A percentile compares a stretch with the other conserved stretches of the same genome.
Evolutionary conservation across 75 land plant genomes (phyloP).

Genomic region (Adiantum capillusveneris): DNA sequence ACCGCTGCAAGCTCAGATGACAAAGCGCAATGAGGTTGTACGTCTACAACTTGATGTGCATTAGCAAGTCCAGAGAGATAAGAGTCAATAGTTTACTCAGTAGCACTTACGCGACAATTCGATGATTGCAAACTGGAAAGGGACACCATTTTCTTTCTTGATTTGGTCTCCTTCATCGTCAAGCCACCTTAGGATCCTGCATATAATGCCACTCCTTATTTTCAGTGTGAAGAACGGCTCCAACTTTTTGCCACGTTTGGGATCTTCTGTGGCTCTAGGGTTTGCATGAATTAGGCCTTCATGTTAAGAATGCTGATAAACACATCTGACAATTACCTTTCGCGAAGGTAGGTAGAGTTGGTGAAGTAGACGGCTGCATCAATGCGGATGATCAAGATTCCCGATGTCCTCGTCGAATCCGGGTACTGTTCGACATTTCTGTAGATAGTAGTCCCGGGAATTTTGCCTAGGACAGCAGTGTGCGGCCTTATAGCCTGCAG

Average conservation of each 20-base stretch:
- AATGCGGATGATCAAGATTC: conserved; percentile 46
- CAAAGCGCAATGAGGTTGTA: too few relatives aligned
- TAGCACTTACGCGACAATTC: conserved; percentile 54
- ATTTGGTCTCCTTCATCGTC: conserved; percentile 61
- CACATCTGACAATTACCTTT: conserved; percentile 31
- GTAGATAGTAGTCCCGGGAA: conserved; percentile 53
- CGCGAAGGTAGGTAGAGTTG: conserved; percentile 51
- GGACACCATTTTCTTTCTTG: conserved; percentile 25
- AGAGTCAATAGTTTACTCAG: too few relatives aligned
- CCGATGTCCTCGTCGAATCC: conserved; percentile 24
- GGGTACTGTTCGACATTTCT: conserved; percentile 52
- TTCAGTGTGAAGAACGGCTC: too few relatives aligned
- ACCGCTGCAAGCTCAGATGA: conserved; percentile 57
- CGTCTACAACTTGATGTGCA: too few relatives aligned
- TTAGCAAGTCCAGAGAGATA: too few relatives aligned
- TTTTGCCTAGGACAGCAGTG: conserved; percentile 61
- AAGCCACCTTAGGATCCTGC: conserved; percentile 68
- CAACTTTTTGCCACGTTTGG: too few relatives aligned
- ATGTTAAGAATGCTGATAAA: too few relatives aligned
- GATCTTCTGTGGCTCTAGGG: too few relatives aligned
- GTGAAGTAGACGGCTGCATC: conserved; percentile 52
- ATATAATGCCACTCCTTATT: too few relatives aligned
- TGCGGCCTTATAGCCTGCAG: conserved; percentile 66
- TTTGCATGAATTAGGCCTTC: too few relatives aligned
- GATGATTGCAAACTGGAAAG: conserved; percentile 52